Conservation (phyloP, 1,284 basidiomycete species). For the Trametes sp. region DNA sequence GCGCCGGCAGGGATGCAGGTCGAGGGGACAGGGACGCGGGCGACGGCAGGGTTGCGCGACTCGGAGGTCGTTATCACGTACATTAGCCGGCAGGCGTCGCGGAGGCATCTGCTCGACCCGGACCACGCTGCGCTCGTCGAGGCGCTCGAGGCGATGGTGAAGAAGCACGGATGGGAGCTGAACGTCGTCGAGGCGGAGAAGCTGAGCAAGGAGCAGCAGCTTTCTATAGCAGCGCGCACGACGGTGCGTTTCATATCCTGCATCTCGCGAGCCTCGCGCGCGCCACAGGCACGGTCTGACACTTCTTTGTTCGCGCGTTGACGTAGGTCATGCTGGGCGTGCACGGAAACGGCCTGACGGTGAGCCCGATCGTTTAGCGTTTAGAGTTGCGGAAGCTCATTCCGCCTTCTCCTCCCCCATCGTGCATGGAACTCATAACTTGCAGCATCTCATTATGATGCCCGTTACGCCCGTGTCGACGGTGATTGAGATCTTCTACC, state of each 20-base stretch:
- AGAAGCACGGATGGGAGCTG: constrained; percentile 66
- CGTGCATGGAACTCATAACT: background rate
- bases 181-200: constrained; percentile 71
- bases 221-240: constrained; percentile 66
- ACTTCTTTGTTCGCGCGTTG: background rate
- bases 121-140: constrained; percentile 67
- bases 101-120: constrained; percentile 63
- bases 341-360: constrained; percentile 82
- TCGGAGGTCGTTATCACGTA: constrained; percentile 72
- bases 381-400: constrained; percentile 2
- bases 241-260: constrained; percentile 51
- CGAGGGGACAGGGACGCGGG: constrained; percentile 14
- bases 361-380: constrained; percentile 24
- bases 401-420: background rate
- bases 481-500: constrained; percentile 85
- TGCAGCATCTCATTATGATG: constrained; percentile 76
- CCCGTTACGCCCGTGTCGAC: constrained; percentile 67
- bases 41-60: constrained; percentile 29
- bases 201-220: constrained; percentile 76
- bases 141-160: constrained; percentile 61
- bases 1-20: constrained; percentile 15
- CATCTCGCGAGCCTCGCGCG: no score
- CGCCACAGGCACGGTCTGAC: constrained; percentile 13
- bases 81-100: constrained; percentile 69
- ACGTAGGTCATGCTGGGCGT: constrained; percentile 77